Percentiles rank a stretch among this genome's conserved stretches.
Evolutionary conservation across 73 alveolate genomes (phyloP).

Genomic region (Tetrahymena elliotti): DNA sequence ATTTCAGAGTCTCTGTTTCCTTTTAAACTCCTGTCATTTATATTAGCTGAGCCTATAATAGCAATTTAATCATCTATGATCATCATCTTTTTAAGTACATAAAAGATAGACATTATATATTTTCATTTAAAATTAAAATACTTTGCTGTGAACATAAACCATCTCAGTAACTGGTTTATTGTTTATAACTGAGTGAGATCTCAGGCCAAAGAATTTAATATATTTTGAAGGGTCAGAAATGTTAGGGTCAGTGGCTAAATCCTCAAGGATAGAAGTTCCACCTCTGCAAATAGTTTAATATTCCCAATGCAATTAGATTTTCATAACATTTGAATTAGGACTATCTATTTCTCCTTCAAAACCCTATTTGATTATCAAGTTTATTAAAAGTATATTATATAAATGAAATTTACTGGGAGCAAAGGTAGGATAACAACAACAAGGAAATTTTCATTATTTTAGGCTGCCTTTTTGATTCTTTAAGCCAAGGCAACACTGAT

Average conservation of each 20-base stretch:
- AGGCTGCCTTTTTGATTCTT: conserved; percentile 71
- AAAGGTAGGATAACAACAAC: conserved; percentile 81
- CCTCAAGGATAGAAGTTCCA: conserved; percentile 53
- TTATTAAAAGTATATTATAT: too few species aligned
- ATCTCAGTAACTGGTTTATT: conserved; percentile 80
- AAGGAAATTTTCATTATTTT: conserved; percentile 52
- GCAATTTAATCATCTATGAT: conserved; percentile 11
- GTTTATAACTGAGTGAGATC: conserved; percentile 72
- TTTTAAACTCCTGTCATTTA: conserved; percentile 88
- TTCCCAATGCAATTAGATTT: conserved; percentile 66
- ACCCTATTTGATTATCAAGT: conserved; percentile 35
- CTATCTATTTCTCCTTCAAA: conserved; percentile 87
- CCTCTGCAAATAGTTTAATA: conserved; percentile 68
- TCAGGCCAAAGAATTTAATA: conserved; percentile 73
- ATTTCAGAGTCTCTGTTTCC: conserved; percentile 92
- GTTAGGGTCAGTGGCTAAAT: conserved; percentile 55
- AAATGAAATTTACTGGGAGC: conserved; percentile 66
- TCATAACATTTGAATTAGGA: conserved; percentile 41
- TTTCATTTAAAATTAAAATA: conserved; percentile 70
- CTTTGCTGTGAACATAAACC: conserved; percentile 88
- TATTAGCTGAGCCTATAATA: conserved; percentile 89
- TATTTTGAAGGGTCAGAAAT: conserved; percentile 69
- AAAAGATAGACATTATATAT: conserved; percentile 75
- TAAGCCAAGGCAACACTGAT: conserved; percentile 65
- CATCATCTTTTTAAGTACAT: too few species aligned